Conservation (phyloP, 768 basidiomycete genomes). For the Crepidotus variabilis region DNA sequence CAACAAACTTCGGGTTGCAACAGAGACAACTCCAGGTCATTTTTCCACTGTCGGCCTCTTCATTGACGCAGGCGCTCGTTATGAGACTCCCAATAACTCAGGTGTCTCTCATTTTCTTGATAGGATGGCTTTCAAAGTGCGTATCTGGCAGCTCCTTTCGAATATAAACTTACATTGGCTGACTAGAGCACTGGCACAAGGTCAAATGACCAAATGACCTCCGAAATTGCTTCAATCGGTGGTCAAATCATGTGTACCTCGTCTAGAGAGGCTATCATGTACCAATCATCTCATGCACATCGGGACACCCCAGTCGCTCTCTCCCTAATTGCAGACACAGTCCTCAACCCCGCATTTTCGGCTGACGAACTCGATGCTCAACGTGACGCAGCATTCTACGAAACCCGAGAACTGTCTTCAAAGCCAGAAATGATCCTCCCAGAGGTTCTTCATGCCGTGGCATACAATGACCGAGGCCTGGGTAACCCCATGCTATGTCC, state of each 20-base stretch:
- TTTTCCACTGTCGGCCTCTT: constrained; percentile 93
- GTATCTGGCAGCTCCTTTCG: constrained; percentile 8
- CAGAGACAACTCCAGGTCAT: constrained; percentile 87
- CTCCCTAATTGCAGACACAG: constrained; percentile 88
- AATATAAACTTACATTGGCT: constrained; percentile 5
- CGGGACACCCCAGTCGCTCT: constrained; percentile 77
- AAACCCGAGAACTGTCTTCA: constrained; percentile 78
- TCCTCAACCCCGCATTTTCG: constrained; percentile 71
- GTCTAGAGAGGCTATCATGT: constrained; percentile 93
- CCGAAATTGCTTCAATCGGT: constrained; percentile 77
- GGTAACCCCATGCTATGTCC: constrained; percentile 93
- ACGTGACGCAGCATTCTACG: constrained; percentile 85
- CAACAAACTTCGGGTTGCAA: constrained; percentile 90
- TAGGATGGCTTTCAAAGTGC: constrained; percentile 94
- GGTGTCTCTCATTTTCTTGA: constrained; percentile 94
- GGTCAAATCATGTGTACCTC: constrained; percentile 91
- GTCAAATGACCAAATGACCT: constrained; percentile 74
- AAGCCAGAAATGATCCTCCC: constrained; percentile 95
- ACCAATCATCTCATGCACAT: constrained; percentile 94
- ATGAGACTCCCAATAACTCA: constrained; percentile 67
- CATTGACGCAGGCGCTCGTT: constrained; percentile 89
- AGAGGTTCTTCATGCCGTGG: constrained; percentile 84
- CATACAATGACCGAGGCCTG: constrained; percentile 71
- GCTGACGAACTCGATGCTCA: constrained; percentile 80
- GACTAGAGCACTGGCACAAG: constrained; percentile 72